Conservation (phyloP, 148 eudicot species). For the Amaranthus palmeri region DNA sequence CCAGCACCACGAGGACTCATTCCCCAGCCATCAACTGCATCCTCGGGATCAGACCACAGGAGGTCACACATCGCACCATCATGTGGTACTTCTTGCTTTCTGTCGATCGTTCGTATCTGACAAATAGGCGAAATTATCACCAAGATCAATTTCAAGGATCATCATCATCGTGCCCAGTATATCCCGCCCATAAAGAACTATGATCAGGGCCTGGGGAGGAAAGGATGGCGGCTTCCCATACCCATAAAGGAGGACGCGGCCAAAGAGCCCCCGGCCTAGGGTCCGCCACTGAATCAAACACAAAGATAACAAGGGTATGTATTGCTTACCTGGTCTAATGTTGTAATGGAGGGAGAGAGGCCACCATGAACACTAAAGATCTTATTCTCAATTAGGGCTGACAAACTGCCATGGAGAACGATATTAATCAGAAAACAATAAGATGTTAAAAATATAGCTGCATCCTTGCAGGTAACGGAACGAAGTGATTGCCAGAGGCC, state of each 20-base stretch:
- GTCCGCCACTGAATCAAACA: not conserved
- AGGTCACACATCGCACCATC: conserved; percentile 99
- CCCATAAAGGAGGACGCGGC: not conserved
- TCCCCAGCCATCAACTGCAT: conserved; percentile 82
- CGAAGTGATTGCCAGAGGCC: not conserved
- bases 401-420: conserved; percentile 46
- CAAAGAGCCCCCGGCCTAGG: not conserved
- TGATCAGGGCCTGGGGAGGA: too few relatives aligned
- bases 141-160: not conserved
- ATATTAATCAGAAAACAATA: conserved; percentile 4
- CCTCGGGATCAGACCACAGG: conserved; percentile 96
- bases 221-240: too few relatives aligned
- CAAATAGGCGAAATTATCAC: conserved; percentile 7
- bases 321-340: conserved; percentile 74
- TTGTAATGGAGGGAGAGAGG: conserved; percentile 72
- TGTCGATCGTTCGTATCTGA: conserved; percentile 82
- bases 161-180: too few relatives aligned
- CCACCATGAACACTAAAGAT: conserved; percentile 95
- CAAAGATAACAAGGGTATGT: not conserved
- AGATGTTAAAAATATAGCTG: not conserved
- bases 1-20: conserved; percentile 98
- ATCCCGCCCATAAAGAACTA: too few relatives aligned
- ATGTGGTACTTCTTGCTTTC: conserved; percentile 96
- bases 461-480: not conserved
- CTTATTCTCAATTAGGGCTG: conserved; percentile 93